Evolutionary conservation across 1,284 basidiomycete genomes (phyloP).

Genomic region (Apiotrichum porosum): DNA sequence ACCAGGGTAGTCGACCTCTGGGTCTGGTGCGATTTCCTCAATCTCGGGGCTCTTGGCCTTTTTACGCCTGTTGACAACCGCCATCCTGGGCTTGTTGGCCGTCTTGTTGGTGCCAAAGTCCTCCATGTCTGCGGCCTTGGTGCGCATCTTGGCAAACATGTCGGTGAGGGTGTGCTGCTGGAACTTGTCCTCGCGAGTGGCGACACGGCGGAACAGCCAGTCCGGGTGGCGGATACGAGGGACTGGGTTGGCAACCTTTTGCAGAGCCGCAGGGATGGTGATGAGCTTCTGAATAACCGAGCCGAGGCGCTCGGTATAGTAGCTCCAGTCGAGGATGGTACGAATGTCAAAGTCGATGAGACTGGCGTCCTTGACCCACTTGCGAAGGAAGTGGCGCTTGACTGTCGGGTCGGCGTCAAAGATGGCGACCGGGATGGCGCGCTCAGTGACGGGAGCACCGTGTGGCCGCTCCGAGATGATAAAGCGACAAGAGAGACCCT

Average conservation of each 20-base stretch:
- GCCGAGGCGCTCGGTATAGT: constrained; percentile 96
- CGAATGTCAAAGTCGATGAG: constrained; percentile 86
- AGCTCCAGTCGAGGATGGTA: constrained; percentile 94
- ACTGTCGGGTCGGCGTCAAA: constrained; percentile 91
- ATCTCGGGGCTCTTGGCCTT: constrained; percentile 31
- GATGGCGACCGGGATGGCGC: constrained; percentile 96
- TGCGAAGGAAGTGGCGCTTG: constrained; percentile 85
- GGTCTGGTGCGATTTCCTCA: constrained; percentile 53
- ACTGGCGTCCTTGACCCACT: constrained; percentile 93
- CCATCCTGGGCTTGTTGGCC: constrained; percentile 44
- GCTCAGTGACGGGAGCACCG: constrained; percentile 93
- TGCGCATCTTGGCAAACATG: constrained; percentile 68
- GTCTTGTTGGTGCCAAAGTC: constrained; percentile 54
- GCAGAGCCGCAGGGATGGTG: constrained; percentile 98
- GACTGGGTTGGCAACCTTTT: constrained; percentile 94
- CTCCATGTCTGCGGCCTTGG: constrained; percentile 35
- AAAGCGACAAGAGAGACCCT: constrained; percentile 97
- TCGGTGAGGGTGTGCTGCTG: constrained; percentile 96
- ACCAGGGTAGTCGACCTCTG: constrained; percentile 62
- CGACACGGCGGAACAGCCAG: constrained; percentile 90
- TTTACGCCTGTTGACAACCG: constrained; percentile 58
- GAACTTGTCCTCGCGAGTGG: constrained; percentile 88
- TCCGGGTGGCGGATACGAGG: constrained; percentile 95
- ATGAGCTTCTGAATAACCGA: constrained; percentile 99
- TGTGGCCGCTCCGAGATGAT: constrained; percentile 93